These are phyloP conservation scores for Hemileia vastatrix DNA, from an alignment of 1,284 basidiomycete genomes.

Conservation along the genomic window DNA sequence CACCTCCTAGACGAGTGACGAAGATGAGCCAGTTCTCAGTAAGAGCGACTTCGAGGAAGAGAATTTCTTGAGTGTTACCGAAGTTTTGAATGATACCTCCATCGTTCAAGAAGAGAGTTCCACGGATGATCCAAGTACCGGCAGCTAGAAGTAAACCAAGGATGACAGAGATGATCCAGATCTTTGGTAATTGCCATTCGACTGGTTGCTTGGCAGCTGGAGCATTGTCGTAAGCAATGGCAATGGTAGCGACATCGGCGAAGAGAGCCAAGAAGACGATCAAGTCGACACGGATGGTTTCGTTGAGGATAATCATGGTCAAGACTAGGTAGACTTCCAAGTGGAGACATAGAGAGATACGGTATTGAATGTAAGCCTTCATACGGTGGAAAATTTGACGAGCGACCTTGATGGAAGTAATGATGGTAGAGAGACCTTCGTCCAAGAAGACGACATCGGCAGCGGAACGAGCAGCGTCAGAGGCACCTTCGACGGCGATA, in stretches of 20 bases:
- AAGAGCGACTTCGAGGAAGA: constrained; percentile 54
- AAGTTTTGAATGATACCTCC: constrained; percentile 53
- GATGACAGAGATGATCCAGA: constrained; percentile 52
- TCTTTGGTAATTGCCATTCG: constrained; percentile 55
- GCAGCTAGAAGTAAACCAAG: constrained; percentile 48
- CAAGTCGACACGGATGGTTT: constrained; percentile 53
- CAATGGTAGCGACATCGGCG: constrained; percentile 51
- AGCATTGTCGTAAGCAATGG: constrained; percentile 52
- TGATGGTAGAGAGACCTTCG: constrained; percentile 49
- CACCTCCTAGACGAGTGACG: constrained; percentile 46
- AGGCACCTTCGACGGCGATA: constrained; percentile 51
- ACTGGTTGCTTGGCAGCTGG: constrained; percentile 50
- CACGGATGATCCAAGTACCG: constrained; percentile 52
- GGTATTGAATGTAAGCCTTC: constrained; percentile 50
- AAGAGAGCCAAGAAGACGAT: constrained; percentile 55
- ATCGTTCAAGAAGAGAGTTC: constrained; percentile 49
- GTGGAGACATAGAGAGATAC: constrained; percentile 50
- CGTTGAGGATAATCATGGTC: constrained; percentile 51
- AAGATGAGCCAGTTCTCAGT: constrained; percentile 54
- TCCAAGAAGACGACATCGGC: constrained; percentile 53
- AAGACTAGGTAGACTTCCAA: constrained; percentile 53
- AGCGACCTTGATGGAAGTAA: constrained; percentile 53
- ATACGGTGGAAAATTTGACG: constrained; percentile 55
- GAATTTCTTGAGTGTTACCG: constrained; percentile 50
- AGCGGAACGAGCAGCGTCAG: constrained; percentile 50